Evolutionary conservation across 371 early-diverging fungal species (phyloP), one percentile per base, ranked within the genome.

Genomic region (Haplosporangium sp.): DNA sequence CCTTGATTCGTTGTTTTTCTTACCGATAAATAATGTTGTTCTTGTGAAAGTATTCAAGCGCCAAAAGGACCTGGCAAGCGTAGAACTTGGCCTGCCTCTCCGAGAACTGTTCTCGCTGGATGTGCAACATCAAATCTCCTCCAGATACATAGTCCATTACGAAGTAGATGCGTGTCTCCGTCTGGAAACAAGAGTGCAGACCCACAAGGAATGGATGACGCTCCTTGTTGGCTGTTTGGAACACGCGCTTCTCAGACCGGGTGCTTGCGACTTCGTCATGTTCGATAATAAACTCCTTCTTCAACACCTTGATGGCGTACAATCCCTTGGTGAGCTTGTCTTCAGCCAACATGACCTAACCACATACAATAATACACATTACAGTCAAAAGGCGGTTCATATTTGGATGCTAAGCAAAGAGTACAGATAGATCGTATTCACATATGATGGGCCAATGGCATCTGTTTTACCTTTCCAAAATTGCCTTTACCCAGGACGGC

Each of bases 131-230:
- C 80, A 99, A 85, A 84, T 99, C 99, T 62, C 99, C 99, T 66
- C 99, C 99, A 23, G 89, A 87, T 8, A 99, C 93, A 85, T 97
- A 99, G 74, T 99, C 99, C 98, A 99, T 98, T 23, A 99, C 98
- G 83, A 99, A 96, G 84, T 95, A 98, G 42, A 99, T 86, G 56
- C 97, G 89, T 46, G 92, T 92, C 48, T 95, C 92, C 0, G 96
- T 93, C 82, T 98, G 98, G 87, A 99, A 98, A 76, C 94, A 94
- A 36, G 96, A 95, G 82, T 99, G 96, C 72, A 99, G 85, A n/a
- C 93, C 94, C 42, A 99, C 93, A 59, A 99, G 84, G 92, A 99
- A 99, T 18, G 99, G 97, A 72, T 98, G 98, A 9, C 92, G 93
- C 40, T 88, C 93, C 60, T 85, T 82, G 77, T 94, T 96, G 43